phyloP scores from a whole-genome alignment of 345 rosid genomes.

The Noccaea caerulescens region DNA sequence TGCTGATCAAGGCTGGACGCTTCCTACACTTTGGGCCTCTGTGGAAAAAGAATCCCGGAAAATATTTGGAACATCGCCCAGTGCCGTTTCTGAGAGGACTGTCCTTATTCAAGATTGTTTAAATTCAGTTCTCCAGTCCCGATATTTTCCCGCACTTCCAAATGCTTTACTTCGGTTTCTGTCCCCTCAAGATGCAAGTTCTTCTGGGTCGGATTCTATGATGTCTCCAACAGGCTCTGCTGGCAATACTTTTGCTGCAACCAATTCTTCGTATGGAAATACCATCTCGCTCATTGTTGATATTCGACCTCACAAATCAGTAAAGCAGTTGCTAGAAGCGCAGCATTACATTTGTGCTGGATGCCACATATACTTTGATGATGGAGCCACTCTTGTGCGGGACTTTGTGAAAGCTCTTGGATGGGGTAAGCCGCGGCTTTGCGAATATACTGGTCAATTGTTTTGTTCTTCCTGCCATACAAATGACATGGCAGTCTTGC shows the following conservation, averaged over 20 bases:
- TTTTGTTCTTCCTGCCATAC: slow-evolving; percentile 92
- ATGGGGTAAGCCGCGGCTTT: slow-evolving; percentile 91
- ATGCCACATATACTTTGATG: slow-evolving; percentile 87
- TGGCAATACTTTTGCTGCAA: slow-evolving; percentile 33
- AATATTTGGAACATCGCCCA: slow-evolving; percentile 83
- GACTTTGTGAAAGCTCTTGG: slow-evolving; percentile 81
- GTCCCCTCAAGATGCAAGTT: slow-evolving; percentile 69
- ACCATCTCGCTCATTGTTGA: slow-evolving; percentile 84
- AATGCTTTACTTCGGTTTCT: slow-evolving; percentile 74
- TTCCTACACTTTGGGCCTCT: slow-evolving; percentile 86
- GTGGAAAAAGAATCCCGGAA: slow-evolving; percentile 83
- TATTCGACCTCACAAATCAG: slow-evolving; percentile 65
- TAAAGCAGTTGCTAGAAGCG: slow-evolving; percentile 75
- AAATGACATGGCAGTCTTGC: slow-evolving; percentile 82
- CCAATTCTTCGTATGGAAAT: slow-evolving; percentile 72
- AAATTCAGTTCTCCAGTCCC: slow-evolving; percentile 64
- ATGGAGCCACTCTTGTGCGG: slow-evolving; percentile 65
- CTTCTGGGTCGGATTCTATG: slow-evolving; percentile 49
- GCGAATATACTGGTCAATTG: slow-evolving; percentile 89
- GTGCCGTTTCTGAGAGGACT: slow-evolving; percentile 85
- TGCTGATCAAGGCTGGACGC: slow-evolving; percentile 76
- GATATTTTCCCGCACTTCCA: slow-evolving; percentile 60
- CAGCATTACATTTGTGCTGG: slow-evolving; percentile 94
- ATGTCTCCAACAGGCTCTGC: slow-evolving; percentile 47
- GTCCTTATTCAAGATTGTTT: slow-evolving; percentile 85